Evolutionary conservation across 768 basidiomycete species (phyloP), one percentile per base, ranked within the genome.

Genomic region (Mycena galericulata): DNA sequence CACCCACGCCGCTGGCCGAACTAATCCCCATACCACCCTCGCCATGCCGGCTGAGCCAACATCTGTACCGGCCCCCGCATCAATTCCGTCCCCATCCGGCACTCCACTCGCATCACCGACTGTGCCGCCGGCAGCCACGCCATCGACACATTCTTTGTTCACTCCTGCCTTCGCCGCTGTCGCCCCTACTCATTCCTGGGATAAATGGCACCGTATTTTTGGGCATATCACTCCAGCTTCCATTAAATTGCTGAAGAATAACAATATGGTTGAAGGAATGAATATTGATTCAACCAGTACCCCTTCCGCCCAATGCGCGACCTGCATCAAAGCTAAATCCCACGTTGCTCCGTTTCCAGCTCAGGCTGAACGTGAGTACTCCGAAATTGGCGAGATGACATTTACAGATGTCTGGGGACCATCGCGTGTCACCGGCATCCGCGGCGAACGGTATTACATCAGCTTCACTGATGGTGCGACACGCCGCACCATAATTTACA

Each of bases 271-370:
- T 22, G 64, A 53, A 6, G 73, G 76, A 12, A 71, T 76, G 30
- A 57, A 65, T 22, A 62, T 77, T 61, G 53, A 63, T 45, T 45
- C 43, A 53, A 29, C 51, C 49, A 57, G 59, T 14, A 41, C 65
- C 18, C 57, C 62, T 32, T 57, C 70, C 6, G 67, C 61, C 17
- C 54, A 70, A 45, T 78, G 76, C 47, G 59, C 68, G 18, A 67
- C 68, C 38, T 78, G 77, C 47, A 51, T 76, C 55, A 50, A 72
- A 14, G 71, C 76, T 22, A 78, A 78, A 61, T 54, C 62, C 17
- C 73, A 71, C 29, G 47, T 60, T 10, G 30, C 53, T 5, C 70
- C 72, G 20, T 75, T 75, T 43, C 75, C 76, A 29, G 40, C 26
- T 17, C 22, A 57, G 15, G 55, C 55, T 41, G 40, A 57, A 27